A percentile compares a stretch with the other conserved stretches of the same genome.
phyloP scores from a whole-genome alignment of 371 early-diverging fungal species.

The Mucor irregularis region DNA sequence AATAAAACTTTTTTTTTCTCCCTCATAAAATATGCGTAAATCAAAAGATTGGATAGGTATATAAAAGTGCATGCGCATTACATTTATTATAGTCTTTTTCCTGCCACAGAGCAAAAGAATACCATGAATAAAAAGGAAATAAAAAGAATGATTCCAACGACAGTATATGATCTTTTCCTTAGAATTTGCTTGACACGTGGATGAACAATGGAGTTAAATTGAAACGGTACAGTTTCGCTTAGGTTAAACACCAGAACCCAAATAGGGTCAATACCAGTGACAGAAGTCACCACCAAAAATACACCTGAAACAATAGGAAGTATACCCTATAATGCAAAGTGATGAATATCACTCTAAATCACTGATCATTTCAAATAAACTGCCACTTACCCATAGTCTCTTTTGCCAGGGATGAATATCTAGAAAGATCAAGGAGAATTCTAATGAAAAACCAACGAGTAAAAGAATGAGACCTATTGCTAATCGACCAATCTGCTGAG shows the following conservation, averaged over 20 bases:
- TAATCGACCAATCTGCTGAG: constrained; percentile 54
- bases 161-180: constrained; percentile 18
- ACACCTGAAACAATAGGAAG: constrained; percentile 42
- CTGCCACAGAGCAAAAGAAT: constrained; percentile 37
- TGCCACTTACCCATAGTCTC: constrained; percentile 61
- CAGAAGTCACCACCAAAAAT: constrained; percentile 34
- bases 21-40: not conserved
- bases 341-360: not conserved
- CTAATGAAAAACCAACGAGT: constrained; percentile 56
- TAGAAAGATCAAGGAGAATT: constrained; percentile 61
- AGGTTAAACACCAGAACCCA: constrained; percentile 43
- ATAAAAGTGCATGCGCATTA: too few relatives aligned
- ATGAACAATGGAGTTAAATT: constrained; percentile 39
- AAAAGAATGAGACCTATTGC: constrained; percentile 48
- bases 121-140: constrained; percentile 22
- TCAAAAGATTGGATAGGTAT: too few relatives aligned
- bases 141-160: constrained; percentile 15
- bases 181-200: constrained; percentile 30
- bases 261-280: constrained; percentile 47
- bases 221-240: constrained; percentile 48
- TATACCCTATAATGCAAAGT: constrained; percentile 30
- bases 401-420: constrained; percentile 50
- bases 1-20: not conserved
- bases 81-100: constrained; percentile 34
- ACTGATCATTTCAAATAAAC: too few relatives aligned